Base-by-base conservation (phyloP, 768 basidiomycete genomes). In the Panaeolus cyanescens region DNA sequence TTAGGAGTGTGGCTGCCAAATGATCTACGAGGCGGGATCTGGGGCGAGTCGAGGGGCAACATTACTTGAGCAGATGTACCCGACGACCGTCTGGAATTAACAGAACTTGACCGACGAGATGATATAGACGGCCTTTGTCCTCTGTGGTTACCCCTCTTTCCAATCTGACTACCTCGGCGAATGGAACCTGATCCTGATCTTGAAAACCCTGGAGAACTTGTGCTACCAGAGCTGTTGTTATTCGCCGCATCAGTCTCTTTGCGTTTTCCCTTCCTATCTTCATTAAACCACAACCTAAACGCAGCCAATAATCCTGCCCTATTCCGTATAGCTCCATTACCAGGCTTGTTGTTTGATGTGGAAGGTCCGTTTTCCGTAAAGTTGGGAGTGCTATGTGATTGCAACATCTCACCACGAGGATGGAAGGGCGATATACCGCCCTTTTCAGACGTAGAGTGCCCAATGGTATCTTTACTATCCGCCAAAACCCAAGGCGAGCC, bases 231-330 rank as follows among this genome's bases (percentile, higher is more conserved):
- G 6, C 58, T 59, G 15, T 59, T 40, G 45, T 62, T 59, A 56
- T 60, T 64, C 62, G 67, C 54, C 55, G 70, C 34, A 64, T 67
- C 60, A 3, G 73, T 64, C 40, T 85, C 87, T 73, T 91, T 92
- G 56, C 91, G 83, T 77, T 96, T 96, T 4, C 93, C 89, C 70
- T 93, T 95, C 65, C 84, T 82, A 64, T 95, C 95, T 62, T 97
- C 95, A 62, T 94, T 86, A 75, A 98, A 96, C 93, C 96, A 95
- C 63, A 89, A 81, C 45, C 93, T 85, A 76, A 99, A 94, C 5
- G 93, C 85, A 2, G 90, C 88, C 54, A 98, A 77, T 30, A 99
- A 72, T 70, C 91, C 94, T 7, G 92, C 91, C 22, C 89, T 81
- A 31, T 82, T 76, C 20, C 78, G 79, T 1, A 67, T 67, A 28